Base-by-base conservation (phyloP, 306 rosid genomes). In the Vigna mungo region DNA sequence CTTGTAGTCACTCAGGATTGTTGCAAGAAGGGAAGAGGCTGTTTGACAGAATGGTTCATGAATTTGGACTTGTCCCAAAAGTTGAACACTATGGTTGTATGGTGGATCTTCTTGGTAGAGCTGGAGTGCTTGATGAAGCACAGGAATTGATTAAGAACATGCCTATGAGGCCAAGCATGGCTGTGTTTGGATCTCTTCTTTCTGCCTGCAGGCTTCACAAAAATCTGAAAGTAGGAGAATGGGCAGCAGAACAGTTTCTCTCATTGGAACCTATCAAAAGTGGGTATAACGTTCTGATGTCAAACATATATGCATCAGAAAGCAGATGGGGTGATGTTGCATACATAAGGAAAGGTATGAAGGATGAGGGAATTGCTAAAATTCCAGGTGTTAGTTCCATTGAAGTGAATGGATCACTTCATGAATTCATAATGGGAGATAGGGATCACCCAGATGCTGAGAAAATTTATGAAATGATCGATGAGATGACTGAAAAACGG, bases 81-180 rank as follows among this genome's bases (percentile, higher is more conserved):
- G 60, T 86, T 63, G 89, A 89, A 74, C 94, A 88, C 68, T 91
- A 85, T 53, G 94, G 90, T 12, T 91, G 91, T 79, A 80, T 88
- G 87, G 92, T 86, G 69, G 94, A 91, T 82, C 85, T 88, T 83
- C 84, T 89, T 9, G 94, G 91, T 47, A 81, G 97, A 83, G 86
- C 89, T 9, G 89, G 89, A 58, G 39, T 39, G 52, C 92, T 91
- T 2, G 68, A 79, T 2, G 92, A 86, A 69, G 91, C 91, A 66
- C 46, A 62, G 10, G 55, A 80, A 75, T 39, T 89, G 52, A 88
- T 89, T 12, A 36, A 75, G 47, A 48, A 62, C 78, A 89, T 91
- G 92, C 92, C 97, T 4, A 71, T 91, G 66, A 72, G 51, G 79
- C 94, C 94, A 4, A 91, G 85, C 74, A 16, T 23, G 30, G 80